These are phyloP conservation scores for Mucor sp. DNA, from an alignment of 371 early-diverging fungal genomes.

Conservation along the genomic window DNA sequence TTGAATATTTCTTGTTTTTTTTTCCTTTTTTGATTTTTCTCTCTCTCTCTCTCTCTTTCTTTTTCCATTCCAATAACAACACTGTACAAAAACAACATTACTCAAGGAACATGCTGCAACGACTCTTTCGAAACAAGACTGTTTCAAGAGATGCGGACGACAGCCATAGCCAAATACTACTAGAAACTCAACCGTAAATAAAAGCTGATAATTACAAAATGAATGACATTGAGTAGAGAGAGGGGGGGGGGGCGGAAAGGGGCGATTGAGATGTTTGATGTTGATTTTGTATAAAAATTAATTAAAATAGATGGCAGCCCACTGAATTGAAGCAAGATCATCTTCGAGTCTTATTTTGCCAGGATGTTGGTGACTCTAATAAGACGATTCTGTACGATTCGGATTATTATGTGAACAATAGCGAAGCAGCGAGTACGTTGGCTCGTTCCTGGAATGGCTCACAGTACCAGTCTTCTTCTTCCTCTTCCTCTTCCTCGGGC, in stretches of 20 bases:
- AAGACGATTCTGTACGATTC: constrained; percentile 50
- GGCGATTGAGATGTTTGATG: background rate
- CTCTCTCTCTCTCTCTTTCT: background rate
- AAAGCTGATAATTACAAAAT: constrained; percentile 11
- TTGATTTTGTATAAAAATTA: background rate
- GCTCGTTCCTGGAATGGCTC: constrained; percentile 46
- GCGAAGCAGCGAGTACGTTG: constrained; percentile 12
- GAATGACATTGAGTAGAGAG: background rate
- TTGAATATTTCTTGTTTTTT: background rate
- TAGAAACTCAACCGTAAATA: constrained; percentile 47
- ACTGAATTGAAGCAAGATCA: constrained; percentile 31
- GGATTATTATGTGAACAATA: constrained; percentile 20
- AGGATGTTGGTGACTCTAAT: constrained; percentile 46
- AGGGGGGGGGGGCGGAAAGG: background rate
- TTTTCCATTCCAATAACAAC: background rate
- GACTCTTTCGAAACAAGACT: constrained; percentile 44
- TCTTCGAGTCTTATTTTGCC: constrained; percentile 43
- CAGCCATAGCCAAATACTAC: constrained; percentile 29
- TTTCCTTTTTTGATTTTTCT: background rate
- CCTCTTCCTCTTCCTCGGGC: background rate
- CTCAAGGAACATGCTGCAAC: constrained; percentile 35
- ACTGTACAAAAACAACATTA: background rate
- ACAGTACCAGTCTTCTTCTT: background rate
- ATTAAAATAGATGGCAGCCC: constrained; percentile 37
- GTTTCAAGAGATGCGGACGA: constrained; percentile 39